Evolutionary conservation across 2,329 filamentous ascomycete species (phyloP).

Genomic region (Sporothrix inflata): DNA sequence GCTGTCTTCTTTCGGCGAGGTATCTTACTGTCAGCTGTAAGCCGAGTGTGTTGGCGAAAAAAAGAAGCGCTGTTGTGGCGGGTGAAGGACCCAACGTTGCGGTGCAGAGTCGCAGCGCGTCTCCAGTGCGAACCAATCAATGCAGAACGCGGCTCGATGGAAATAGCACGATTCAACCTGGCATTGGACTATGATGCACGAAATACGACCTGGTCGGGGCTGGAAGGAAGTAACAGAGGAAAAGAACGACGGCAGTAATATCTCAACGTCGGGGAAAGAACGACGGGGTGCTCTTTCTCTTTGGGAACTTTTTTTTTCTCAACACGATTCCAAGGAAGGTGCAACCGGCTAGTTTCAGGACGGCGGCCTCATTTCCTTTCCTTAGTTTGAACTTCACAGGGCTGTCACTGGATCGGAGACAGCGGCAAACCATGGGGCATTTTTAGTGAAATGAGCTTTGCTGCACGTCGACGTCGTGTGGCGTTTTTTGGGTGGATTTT

Average conservation of each 20-base stretch:
- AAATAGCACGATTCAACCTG: not conserved
- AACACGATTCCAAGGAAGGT: not conserved
- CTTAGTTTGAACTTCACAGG: no score
- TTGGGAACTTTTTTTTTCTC: no score
- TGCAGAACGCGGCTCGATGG: no score
- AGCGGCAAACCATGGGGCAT: not conserved
- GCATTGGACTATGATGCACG: not conserved
- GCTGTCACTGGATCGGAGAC: not conserved
- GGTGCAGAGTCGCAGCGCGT: not conserved
- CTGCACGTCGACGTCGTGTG: not conserved
- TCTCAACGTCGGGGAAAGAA: not conserved
- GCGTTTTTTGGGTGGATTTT: not conserved
- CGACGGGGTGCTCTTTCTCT: not conserved
- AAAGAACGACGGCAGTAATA: no score
- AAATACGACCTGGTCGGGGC: not conserved
- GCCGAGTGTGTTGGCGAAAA: no score
- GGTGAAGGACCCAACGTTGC: not conserved
- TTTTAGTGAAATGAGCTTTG: not conserved
- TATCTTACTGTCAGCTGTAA: no score
- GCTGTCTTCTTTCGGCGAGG: no score
- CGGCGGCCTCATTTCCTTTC: not conserved
- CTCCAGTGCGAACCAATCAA: no score
- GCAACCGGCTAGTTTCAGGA: not conserved
- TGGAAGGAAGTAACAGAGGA: not conserved
- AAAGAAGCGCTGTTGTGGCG: not conserved